phyloP scores from a whole-genome alignment of 257 asterid species.

The Salvia splendens region DNA sequence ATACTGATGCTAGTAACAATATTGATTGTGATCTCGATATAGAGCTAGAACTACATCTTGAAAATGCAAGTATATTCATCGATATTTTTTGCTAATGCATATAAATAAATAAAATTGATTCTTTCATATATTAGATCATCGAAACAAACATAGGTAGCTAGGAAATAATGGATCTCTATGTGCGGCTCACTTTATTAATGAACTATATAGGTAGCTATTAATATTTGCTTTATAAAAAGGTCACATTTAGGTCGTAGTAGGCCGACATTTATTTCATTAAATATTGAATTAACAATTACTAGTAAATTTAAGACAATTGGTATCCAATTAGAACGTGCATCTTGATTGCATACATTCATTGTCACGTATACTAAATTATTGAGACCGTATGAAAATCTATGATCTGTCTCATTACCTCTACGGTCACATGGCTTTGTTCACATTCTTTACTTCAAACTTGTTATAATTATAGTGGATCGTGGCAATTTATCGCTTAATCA shows the following conservation, averaged over 20 bases:
- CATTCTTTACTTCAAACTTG: not conserved
- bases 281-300: not conserved
- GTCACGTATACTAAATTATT: not conserved
- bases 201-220: not conserved
- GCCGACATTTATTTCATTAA: not conserved
- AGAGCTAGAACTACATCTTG: too few relatives aligned
- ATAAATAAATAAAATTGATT: too few relatives aligned
- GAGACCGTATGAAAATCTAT: constrained; percentile 6
- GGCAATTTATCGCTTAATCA: too few relatives aligned
- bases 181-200: not conserved
- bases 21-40: too few relatives aligned
- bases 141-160: too few relatives aligned
- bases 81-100: too few relatives aligned
- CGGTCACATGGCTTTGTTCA: constrained; percentile 18
- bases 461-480: not conserved
- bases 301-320: not conserved
- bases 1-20: too few relatives aligned
- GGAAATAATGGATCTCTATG: not conserved
- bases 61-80: too few relatives aligned
- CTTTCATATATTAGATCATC: too few relatives aligned
- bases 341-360: constrained; percentile 14
- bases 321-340: constrained; percentile 31
- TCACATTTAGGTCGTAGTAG: too few relatives aligned
- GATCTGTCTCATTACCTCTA: constrained; percentile 22
- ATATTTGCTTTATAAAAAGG: constrained; percentile 8